phyloP scores from a whole-genome alignment of 192 early-diverging fungal genomes.

The Fimicolochytrium jonesii region DNA sequence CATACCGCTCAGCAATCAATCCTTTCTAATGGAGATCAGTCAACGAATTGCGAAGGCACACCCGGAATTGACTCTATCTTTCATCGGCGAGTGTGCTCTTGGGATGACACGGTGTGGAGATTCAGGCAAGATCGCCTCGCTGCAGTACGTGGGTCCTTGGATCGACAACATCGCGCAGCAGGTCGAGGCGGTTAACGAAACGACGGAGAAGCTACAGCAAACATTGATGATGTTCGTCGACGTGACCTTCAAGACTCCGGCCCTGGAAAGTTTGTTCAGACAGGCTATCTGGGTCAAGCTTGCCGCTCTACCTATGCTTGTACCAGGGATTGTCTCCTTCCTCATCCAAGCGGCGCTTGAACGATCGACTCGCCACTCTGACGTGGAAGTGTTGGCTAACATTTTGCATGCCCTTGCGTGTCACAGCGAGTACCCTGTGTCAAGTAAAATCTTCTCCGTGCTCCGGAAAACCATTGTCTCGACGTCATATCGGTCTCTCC shows the following conservation, averaged over 20 bases:
- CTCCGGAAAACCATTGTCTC: slow-evolving; percentile 77
- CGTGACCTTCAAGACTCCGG: slow-evolving; percentile 74
- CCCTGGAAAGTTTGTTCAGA: slow-evolving; percentile 82
- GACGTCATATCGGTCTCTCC: slow-evolving; percentile 69
- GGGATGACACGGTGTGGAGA: slow-evolving; percentile 72
- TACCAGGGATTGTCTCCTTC: slow-evolving; percentile 74
- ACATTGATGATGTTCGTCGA: slow-evolving; percentile 76
- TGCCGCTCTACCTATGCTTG: slow-evolving; percentile 73
- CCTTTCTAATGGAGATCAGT: slow-evolving; percentile 82
- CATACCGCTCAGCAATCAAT: slow-evolving; percentile 81
- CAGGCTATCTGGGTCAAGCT: slow-evolving; percentile 79
- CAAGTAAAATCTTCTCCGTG: slow-evolving; percentile 74
- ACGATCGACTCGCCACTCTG: slow-evolving; percentile 69
- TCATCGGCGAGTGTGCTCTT: slow-evolving; percentile 79
- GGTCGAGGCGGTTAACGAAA: slow-evolving; percentile 31
- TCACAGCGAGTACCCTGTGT: slow-evolving; percentile 59
- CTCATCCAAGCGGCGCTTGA: slow-evolving; percentile 79
- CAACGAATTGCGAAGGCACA: slow-evolving; percentile 70
- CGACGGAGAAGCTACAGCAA: slow-evolving; percentile 53
- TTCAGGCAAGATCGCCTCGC: slow-evolving; percentile 68
- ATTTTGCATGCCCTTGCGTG: slow-evolving; percentile 79
- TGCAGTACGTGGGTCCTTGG: slow-evolving; percentile 93
- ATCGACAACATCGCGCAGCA: slow-evolving; percentile 70
- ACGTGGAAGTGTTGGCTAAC: slow-evolving; percentile 80
- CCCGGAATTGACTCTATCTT: slow-evolving; percentile 79